These are phyloP conservation scores for Erythrophleum fordii DNA, from an alignment of 306 rosid genomes.

Conservation along the genomic window DNA sequence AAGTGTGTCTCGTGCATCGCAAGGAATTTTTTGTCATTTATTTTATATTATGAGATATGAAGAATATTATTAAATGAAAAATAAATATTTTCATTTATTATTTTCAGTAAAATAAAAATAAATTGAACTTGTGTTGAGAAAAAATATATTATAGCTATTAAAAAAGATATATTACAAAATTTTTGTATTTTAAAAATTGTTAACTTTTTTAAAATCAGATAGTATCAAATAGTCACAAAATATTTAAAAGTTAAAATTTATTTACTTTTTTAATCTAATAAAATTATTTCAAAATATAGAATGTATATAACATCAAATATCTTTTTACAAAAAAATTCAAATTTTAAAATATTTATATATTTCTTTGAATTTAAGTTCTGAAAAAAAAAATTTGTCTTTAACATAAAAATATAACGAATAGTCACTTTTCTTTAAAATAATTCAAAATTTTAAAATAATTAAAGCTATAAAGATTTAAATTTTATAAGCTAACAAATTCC, in stretches of 20 bases:
- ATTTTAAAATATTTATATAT: not conserved
- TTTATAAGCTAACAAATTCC: too few species aligned
- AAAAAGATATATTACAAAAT: not conserved
- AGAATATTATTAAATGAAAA: too few species aligned
- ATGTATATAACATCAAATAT: too few species aligned
- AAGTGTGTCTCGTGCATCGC: not conserved
- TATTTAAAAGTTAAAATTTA: not conserved
- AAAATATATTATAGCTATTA: too few species aligned
- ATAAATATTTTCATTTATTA: too few species aligned
- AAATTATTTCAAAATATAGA: too few species aligned
- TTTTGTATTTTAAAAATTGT: not conserved
- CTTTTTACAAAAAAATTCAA: not conserved
- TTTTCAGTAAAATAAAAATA: too few species aligned
- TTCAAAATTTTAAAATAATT: not conserved
- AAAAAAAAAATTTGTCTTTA: not conserved
- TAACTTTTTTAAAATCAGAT: not conserved
- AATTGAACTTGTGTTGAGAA: too few species aligned
- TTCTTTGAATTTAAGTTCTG: not conserved
- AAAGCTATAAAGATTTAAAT: too few species aligned
- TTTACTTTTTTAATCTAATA: not conserved
- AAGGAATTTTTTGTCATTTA: not conserved
- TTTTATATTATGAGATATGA: too few species aligned
- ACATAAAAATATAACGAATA: not conserved
- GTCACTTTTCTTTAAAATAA: not conserved
- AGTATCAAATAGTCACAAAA: not conserved